phyloP scores from a whole-genome alignment of 306 rosid genomes.

The Neltuma alba region DNA sequence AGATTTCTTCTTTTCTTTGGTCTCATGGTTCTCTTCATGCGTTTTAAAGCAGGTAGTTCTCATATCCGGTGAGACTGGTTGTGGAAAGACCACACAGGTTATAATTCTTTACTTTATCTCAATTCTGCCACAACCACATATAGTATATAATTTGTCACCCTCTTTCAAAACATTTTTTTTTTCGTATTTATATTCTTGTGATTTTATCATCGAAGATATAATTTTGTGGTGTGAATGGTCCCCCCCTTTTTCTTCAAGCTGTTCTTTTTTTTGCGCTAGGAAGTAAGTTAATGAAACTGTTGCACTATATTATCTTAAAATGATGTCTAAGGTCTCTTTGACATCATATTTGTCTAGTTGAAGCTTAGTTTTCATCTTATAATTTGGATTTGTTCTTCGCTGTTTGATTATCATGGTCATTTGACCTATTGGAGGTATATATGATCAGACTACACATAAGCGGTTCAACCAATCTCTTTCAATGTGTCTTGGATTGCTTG shows the following conservation, averaged over 20 bases:
- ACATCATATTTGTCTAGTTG: not conserved
- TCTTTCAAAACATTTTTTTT: conserved; percentile 17
- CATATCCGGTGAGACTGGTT: conserved; percentile 93
- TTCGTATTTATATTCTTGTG: conserved; percentile 13
- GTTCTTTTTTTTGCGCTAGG: not conserved
- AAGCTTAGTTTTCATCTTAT: conserved; percentile 7
- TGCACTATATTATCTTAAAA: not conserved
- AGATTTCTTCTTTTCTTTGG: conserved; percentile 33
- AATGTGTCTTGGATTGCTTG: not conserved
- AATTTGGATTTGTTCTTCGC: not conserved
- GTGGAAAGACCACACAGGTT: conserved; percentile 99
- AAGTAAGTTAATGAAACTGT: not conserved
- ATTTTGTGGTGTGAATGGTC: conserved; percentile 10
- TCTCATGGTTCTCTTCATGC: conserved; percentile 38
- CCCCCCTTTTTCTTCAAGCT: not conserved
- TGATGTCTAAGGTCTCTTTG: not conserved
- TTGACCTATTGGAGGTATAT: not conserved
- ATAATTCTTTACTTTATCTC: conserved; percentile 52
- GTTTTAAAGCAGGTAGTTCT: conserved; percentile 81
- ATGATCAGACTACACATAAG: not conserved
- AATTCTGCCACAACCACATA: conserved; percentile 41
- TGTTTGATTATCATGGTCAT: not conserved
- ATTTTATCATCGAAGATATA: conserved; percentile 14
- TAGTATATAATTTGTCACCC: conserved; percentile 34
- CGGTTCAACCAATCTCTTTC: not conserved